Conservation (phyloP, 2,329 filamentous ascomycete genomes). For the Kalmusia sp. region DNA sequence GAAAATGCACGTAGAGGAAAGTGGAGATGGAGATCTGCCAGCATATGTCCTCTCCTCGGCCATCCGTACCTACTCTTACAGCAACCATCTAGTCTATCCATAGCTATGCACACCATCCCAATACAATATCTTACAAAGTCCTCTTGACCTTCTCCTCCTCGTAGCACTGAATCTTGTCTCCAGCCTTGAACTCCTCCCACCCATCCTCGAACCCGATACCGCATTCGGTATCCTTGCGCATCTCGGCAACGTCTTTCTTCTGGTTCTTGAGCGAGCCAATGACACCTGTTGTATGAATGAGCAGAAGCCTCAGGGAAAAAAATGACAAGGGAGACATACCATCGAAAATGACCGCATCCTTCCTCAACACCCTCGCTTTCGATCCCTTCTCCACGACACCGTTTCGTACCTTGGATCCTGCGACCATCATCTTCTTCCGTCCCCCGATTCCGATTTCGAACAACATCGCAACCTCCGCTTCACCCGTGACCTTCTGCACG, state of each 20-base stretch:
- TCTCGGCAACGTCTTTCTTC: conserved; percentile 89
- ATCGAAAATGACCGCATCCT: conserved; percentile 76
- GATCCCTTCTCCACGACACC: conserved; percentile 71
- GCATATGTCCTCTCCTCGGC: neutral
- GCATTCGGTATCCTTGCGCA: conserved; percentile 93
- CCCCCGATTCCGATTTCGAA: conserved; percentile 86
- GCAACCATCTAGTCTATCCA: neutral
- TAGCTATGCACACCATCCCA: neutral
- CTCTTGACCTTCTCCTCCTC: conserved; percentile 80
- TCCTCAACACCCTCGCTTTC: conserved; percentile 75
- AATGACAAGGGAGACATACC: conserved; percentile 65
- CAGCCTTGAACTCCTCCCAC: conserved; percentile 79
- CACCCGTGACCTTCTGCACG: conserved; percentile 76
- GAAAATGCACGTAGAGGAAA: neutral
- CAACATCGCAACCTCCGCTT: conserved; percentile 82
- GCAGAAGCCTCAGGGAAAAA: conserved; percentile 2
- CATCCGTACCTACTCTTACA: neutral
- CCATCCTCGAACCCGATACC: conserved; percentile 81
- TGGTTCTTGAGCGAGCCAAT: conserved; percentile 85
- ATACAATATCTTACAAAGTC: conserved; percentile 46
- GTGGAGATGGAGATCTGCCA: neutral
- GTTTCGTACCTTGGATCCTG: conserved; percentile 87
- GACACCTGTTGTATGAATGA: conserved; percentile 62
- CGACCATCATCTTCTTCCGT: conserved; percentile 74
- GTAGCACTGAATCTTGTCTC: conserved; percentile 88